A percentile compares a stretch with the other conserved stretches of the same genome.
phyloP scores from a whole-genome alignment of 768 basidiomycete genomes.

The Terana coerulea region DNA sequence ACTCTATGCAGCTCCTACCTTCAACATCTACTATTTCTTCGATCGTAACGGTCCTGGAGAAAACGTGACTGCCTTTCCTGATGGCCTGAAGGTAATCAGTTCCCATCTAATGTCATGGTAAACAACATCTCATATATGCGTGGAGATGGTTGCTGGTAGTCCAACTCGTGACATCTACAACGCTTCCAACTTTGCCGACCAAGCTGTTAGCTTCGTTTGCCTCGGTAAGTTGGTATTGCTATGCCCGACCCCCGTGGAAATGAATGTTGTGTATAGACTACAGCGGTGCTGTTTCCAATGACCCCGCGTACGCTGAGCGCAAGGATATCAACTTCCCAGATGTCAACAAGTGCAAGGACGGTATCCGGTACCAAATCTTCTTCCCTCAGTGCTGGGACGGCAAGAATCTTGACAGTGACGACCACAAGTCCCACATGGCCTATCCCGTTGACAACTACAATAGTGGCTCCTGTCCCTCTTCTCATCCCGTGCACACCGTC shows the following conservation, averaged over 20 bases:
- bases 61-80: conserved; percentile 16
- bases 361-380: conserved; percentile 27
- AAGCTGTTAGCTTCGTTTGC: conserved; percentile 32
- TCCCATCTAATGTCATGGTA: not conserved
- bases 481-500: conserved; percentile 21
- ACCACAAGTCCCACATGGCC: conserved; percentile 37
- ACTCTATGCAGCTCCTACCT: conserved; percentile 11
- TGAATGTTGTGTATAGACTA: conserved; percentile 12
- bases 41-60: conserved; percentile 14
- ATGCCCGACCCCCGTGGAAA: not conserved
- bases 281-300: conserved; percentile 13
- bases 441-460: conserved; percentile 25
- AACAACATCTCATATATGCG: not conserved
- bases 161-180: conserved; percentile 28
- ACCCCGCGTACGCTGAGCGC: conserved; percentile 10
- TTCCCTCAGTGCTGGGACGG: conserved; percentile 38
- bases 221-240: not conserved
- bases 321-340: not conserved
- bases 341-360: conserved; percentile 20
- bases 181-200: conserved; percentile 21
- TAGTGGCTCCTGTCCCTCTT: conserved; percentile 18
- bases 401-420: conserved; percentile 30
- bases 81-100: conserved; percentile 15
- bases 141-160: conserved; percentile 28
- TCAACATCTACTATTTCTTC: conserved; percentile 22